Percentiles rank a stretch among this genome's conserved stretches.
Evolutionary conservation across 2,329 filamentous ascomycete species (phyloP).

Genomic region (Uncinocarpus reesii): DNA sequence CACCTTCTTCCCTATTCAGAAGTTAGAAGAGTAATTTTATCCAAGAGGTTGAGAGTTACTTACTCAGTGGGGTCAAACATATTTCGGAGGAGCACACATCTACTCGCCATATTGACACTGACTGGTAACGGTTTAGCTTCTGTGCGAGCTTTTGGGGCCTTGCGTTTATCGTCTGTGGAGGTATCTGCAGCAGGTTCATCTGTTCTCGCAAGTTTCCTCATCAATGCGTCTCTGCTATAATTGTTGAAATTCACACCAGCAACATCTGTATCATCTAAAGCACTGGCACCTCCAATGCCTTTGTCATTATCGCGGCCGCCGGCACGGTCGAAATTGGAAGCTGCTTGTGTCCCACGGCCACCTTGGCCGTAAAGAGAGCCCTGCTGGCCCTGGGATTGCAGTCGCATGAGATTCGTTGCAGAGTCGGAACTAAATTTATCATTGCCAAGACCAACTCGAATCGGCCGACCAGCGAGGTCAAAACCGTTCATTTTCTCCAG

Average conservation of each 20-base stretch:
- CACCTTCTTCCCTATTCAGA: slow-evolving; percentile 62
- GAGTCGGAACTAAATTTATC: slow-evolving; percentile 99
- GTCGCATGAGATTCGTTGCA: slow-evolving; percentile 79
- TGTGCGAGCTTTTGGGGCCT: slow-evolving; percentile 65
- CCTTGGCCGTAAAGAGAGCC: slow-evolving; percentile 89
- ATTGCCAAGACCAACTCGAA: slow-evolving; percentile 97
- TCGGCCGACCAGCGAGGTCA: slow-evolving; percentile 91
- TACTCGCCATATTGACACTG: slow-evolving; percentile 82
- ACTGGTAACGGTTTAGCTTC: slow-evolving; percentile 69
- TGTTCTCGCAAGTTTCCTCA: slow-evolving; percentile 94
- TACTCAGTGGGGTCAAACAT: slow-evolving; percentile 92
- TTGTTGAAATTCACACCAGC: slow-evolving; percentile 99
- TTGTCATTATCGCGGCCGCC: slow-evolving; percentile 84
- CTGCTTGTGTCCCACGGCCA: slow-evolving; percentile 72
- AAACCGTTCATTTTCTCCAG: slow-evolving; percentile 99
- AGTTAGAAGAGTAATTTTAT: slow-evolving; percentile 27
- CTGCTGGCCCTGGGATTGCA: slow-evolving; percentile 64
- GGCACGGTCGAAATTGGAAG: slow-evolving; percentile 79
- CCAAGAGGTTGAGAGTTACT: slow-evolving; percentile 32
- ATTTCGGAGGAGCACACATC: slow-evolving; percentile 88
- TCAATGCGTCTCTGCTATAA: slow-evolving; percentile 94
- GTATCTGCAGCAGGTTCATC: slow-evolving; percentile 61
- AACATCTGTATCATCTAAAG: slow-evolving; percentile 93
- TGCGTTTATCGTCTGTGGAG: slow-evolving; percentile 54
- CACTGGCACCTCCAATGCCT: slow-evolving; percentile 75